A percentile compares a stretch with the other conserved stretches of the same genome.
Evolutionary conservation across 164 flowering plant species (phyloP).

Genomic region (Stephania yunnanensis): DNA sequence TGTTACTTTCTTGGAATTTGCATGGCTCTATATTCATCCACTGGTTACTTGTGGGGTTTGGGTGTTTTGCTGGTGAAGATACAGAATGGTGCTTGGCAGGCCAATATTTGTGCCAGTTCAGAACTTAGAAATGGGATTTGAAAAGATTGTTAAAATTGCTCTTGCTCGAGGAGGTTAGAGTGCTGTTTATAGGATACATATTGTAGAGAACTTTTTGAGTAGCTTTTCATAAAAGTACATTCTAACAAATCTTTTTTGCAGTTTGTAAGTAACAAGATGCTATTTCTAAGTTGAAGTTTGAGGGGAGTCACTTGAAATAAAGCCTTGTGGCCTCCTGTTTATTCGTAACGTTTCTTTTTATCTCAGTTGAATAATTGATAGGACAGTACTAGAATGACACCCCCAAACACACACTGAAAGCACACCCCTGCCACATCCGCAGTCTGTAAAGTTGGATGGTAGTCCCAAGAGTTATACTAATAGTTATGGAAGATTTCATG

Average conservation of each 20-base stretch:
- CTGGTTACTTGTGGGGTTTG: neutral
- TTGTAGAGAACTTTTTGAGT: neutral
- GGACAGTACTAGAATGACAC: no score
- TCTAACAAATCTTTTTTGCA: slow-evolving; percentile 25
- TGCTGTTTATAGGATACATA: neutral
- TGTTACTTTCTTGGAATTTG: neutral
- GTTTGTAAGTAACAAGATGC: slow-evolving; percentile 64
- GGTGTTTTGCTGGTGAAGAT: slow-evolving; percentile 32
- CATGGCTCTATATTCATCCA: neutral
- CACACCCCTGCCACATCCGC: no score
- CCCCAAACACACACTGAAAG: no score
- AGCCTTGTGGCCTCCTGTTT: neutral
- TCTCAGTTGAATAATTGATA: no score
- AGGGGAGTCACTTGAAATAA: slow-evolving; percentile 43
- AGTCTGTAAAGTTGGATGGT: no score
- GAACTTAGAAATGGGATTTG: slow-evolving; percentile 92
- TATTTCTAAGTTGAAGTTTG: slow-evolving; percentile 52
- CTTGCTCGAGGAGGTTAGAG: slow-evolving; percentile 74
- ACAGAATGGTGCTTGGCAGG: slow-evolving; percentile 68
- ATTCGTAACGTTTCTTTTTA: no score
- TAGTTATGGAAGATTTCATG: no score
- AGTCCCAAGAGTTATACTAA: no score
- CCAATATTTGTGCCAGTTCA: slow-evolving; percentile 77
- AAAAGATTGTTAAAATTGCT: slow-evolving; percentile 84
- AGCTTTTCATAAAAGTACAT: slow-evolving; percentile 5